A percentile compares a stretch with the other conserved stretches of the same genome.
Conservation (phyloP, 208 protist genomes). For the Trypanosoma caninum region DNA sequence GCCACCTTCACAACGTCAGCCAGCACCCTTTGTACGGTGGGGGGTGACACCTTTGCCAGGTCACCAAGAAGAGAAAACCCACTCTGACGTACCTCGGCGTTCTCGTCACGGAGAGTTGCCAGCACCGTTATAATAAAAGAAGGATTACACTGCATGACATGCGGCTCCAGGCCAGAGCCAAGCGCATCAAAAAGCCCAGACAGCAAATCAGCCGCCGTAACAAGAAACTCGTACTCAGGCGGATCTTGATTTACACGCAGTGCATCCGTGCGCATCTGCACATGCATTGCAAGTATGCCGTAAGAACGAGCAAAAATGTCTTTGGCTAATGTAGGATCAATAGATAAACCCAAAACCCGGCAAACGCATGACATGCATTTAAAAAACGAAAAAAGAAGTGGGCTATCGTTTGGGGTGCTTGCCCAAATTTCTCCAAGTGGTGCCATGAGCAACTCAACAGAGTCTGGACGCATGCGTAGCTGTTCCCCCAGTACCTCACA, state of each 20-base stretch:
- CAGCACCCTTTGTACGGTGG: constrained; percentile 48
- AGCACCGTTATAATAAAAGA: constrained; percentile 55
- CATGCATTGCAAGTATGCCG: constrained; percentile 45
- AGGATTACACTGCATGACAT: constrained; percentile 45
- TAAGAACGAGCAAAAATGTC: constrained; percentile 75
- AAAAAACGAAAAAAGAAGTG: constrained; percentile 77
- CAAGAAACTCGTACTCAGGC: constrained; percentile 70
- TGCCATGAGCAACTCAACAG: constrained; percentile 41
- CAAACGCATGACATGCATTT: constrained; percentile 76
- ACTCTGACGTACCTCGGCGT: constrained; percentile 48
- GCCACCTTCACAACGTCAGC: constrained; percentile 37
- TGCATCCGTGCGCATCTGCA: constrained; percentile 44
- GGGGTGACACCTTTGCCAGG: constrained; percentile 44
- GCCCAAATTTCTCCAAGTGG: constrained; percentile 67
- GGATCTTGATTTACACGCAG: constrained; percentile 32
- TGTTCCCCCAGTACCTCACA: constrained; percentile 47
- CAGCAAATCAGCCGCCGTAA: constrained; percentile 70
- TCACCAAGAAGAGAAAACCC: constrained; percentile 80
- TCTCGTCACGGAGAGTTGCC: constrained; percentile 44
- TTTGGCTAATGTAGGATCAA: constrained; percentile 59
- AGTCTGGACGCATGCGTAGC: constrained; percentile 36
- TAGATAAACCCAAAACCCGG: constrained; percentile 46
- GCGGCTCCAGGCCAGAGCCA: constrained; percentile 57
- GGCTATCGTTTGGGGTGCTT: constrained; percentile 57
- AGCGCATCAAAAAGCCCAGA: constrained; percentile 78